Evolutionary conservation across 305 asterid genomes (phyloP).

Genomic region (Fraxinus albicans): DNA sequence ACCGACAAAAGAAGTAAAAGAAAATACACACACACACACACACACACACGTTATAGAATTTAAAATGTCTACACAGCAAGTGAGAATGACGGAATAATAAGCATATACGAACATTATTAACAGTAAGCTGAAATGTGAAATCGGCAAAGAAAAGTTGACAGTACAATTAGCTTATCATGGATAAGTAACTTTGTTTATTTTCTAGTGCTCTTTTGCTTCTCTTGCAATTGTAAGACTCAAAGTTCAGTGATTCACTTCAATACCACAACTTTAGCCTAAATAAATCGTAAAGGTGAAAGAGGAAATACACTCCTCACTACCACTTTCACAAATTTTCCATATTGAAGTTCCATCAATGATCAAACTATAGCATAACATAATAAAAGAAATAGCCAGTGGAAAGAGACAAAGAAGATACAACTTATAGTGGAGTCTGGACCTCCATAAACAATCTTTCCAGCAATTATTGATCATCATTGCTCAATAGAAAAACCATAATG

Average conservation of each 20-base stretch:
- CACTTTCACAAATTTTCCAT: conserved; percentile 29
- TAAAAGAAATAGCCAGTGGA: conserved; percentile 35
- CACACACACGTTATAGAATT: background rate
- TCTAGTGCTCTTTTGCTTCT: background rate
- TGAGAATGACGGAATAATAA: background rate
- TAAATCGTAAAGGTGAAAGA: conserved; percentile 23
- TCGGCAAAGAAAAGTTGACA: background rate
- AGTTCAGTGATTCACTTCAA: background rate
- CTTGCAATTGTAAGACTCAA: background rate
- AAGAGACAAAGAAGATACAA: conserved; percentile 46
- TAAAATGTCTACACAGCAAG: background rate
- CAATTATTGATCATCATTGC: conserved; percentile 45
- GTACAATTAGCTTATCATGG: background rate
- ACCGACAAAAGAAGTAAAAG: conserved; percentile 3
- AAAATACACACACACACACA: background rate
- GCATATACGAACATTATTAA: background rate
- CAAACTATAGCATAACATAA: conserved; percentile 25
- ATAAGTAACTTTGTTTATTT: background rate
- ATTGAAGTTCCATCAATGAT: conserved; percentile 22
- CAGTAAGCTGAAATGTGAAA: background rate
- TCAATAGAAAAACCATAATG: conserved; percentile 35
- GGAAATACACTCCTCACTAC: conserved; percentile 30
- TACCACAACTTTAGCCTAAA: conserved; percentile 21
- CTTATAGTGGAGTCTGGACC: conserved; percentile 50
- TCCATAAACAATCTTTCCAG: conserved; percentile 42